Conservation (phyloP, 768 basidiomycete genomes). For the Termitomyces sp. region DNA sequence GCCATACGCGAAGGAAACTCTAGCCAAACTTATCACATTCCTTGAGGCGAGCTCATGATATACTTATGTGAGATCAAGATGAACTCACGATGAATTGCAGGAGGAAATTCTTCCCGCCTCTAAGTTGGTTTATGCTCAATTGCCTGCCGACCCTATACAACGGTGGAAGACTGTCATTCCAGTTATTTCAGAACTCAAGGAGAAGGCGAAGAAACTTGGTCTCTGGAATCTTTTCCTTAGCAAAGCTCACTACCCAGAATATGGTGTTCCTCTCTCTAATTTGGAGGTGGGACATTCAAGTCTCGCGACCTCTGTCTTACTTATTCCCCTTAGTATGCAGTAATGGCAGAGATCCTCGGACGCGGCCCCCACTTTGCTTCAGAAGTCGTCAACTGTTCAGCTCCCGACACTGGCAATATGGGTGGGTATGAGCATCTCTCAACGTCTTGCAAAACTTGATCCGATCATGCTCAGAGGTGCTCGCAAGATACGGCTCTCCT, state of each 20-base stretch:
- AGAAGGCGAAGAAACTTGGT: conserved; percentile 81
- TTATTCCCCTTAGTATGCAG: conserved; percentile 66
- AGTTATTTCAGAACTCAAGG: conserved; percentile 81
- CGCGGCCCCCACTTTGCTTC: conserved; percentile 79
- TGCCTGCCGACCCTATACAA: conserved; percentile 68
- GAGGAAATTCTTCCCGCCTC: conserved; percentile 85
- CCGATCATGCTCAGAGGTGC: conserved; percentile 66
- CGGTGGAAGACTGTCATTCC: conserved; percentile 87
- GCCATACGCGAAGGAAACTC: conserved; percentile 79
- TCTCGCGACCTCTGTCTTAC: background rate
- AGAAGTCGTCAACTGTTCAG: conserved; percentile 89
- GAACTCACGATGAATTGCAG: conserved; percentile 34
- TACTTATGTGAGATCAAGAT: background rate
- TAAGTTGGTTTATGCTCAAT: conserved; percentile 73
- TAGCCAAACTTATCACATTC: conserved; percentile 82
- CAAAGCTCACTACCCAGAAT: conserved; percentile 88
- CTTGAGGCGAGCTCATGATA: conserved; percentile 55
- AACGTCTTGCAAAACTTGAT: background rate
- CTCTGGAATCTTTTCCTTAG: conserved; percentile 98
- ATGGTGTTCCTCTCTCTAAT: conserved; percentile 88
- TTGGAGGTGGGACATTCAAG: conserved; percentile 63
- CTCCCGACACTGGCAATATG: conserved; percentile 99
- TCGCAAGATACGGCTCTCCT: conserved; percentile 89
- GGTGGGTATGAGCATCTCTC: conserved; percentile 43
- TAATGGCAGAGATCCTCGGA: conserved; percentile 96